Evolutionary conservation across 1,284 basidiomycete genomes (phyloP).

Genomic region (Cutaneotrichosporon daszewskae): DNA sequence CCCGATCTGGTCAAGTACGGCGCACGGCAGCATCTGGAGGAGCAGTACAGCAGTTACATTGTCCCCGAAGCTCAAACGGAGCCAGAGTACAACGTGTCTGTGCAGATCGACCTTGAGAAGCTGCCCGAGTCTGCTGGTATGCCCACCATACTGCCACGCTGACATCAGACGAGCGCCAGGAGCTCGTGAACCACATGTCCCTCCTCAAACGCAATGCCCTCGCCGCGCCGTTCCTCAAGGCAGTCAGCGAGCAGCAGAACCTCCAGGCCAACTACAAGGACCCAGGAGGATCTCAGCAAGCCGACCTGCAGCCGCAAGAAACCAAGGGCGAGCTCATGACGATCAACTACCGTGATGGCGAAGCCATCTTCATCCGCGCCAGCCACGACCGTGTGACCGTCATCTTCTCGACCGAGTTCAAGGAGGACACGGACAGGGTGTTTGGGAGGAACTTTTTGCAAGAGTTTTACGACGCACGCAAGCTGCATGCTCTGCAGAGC

Average conservation of each 20-base stretch:
- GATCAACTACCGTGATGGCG: constrained; percentile 91
- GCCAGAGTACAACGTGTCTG: constrained; percentile 81
- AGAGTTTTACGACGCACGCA: constrained; percentile 98
- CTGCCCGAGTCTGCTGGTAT: constrained; percentile 71
- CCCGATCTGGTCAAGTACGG: constrained; percentile 84
- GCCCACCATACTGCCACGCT: constrained; percentile 2
- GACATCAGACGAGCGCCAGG: constrained; percentile 64
- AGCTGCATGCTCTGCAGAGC: constrained; percentile 87
- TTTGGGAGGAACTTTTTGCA: constrained; percentile 97
- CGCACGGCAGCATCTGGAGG: constrained; percentile 69
- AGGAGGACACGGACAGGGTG: constrained; percentile 95
- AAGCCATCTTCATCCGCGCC: constrained; percentile 93
- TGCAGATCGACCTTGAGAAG: constrained; percentile 80
- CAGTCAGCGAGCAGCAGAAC: constrained; percentile 79
- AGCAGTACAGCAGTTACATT: constrained; percentile 73
- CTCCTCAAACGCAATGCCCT: constrained; percentile 90
- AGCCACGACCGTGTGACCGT: constrained; percentile 93
- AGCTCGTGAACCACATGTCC: constrained; percentile 74
- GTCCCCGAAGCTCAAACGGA: constrained; percentile 53
- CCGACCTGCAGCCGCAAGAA: constrained; percentile 44
- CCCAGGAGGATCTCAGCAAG: constrained; percentile 48
- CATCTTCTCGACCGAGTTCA: constrained; percentile 94
- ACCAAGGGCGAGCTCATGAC: constrained; percentile 76
- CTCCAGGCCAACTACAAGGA: constrained; percentile 59
- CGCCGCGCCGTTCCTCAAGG: constrained; percentile 88